Conservation (phyloP, 2,329 filamentous ascomycete species). For the Cercospora sesami region DNA sequence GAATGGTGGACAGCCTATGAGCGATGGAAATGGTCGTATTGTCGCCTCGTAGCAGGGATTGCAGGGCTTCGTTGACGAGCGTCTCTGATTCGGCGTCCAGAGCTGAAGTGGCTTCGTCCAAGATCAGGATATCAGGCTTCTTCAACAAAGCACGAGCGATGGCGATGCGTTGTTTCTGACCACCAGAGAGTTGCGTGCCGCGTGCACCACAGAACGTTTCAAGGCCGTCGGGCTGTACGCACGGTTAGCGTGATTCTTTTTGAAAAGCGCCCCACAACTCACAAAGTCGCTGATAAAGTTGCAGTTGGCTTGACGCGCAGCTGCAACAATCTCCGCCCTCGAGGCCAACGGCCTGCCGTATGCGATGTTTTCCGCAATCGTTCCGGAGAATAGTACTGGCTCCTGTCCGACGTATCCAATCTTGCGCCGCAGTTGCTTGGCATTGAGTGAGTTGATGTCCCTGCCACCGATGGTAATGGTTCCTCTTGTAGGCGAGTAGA, state of each 20-base stretch:
- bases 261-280: conserved; percentile 40
- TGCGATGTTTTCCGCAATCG: conserved; percentile 83
- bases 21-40: conserved; percentile 98
- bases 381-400: conserved; percentile 85
- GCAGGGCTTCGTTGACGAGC: conserved; percentile 86
- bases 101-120: conserved; percentile 92
- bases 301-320: conserved; percentile 90
- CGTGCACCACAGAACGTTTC: conserved; percentile 91
- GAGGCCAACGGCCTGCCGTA: conserved; percentile 83
- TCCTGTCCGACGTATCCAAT: conserved; percentile 96
- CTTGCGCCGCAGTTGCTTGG: conserved; percentile 85
- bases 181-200: conserved; percentile 89
- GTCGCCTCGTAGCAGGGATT: conserved; percentile 74
- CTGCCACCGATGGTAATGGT: conserved; percentile 79
- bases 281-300: conserved; percentile 92
- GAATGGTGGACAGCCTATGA: conserved; percentile 93
- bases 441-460: conserved; percentile 83
- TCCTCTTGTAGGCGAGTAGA: conserved; percentile 81
- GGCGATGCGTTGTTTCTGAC: conserved; percentile 96
- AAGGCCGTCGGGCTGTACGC: conserved; percentile 72
- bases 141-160: conserved; percentile 94
- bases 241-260: conserved; percentile 23
- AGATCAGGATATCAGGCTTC: conserved; percentile 91
- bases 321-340: conserved; percentile 76
- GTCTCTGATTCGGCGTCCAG: conserved; percentile 97